These are phyloP conservation scores for Dendryphion nanum DNA, from an alignment of 2,329 filamentous ascomycete species.

Conservation along the genomic window DNA sequence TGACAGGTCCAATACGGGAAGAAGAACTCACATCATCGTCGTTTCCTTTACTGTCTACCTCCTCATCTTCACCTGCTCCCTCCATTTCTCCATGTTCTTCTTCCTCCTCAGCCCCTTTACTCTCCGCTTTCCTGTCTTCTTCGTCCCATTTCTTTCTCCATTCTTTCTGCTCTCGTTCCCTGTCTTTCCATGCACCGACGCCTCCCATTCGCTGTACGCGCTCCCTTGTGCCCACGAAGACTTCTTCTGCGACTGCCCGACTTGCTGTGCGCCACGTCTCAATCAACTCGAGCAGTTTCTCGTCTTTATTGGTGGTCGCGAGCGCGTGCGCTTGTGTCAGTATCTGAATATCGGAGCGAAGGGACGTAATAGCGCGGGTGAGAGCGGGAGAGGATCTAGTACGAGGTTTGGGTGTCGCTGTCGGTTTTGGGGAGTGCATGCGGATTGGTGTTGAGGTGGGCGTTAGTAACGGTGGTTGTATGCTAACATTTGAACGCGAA, in stretches of 20 bases:
- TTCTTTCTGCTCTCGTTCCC: constrained; percentile 34
- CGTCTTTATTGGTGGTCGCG: constrained; percentile 43
- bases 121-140: constrained; percentile 39
- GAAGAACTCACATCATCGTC: constrained; percentile 39
- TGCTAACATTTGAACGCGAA: not conserved
- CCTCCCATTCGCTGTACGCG: constrained; percentile 64
- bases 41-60: constrained; percentile 35
- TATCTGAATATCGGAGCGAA: constrained; percentile 40
- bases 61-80: constrained; percentile 41
- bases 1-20: too few relatives aligned
- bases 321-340: constrained; percentile 42
- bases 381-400: constrained; percentile 21
- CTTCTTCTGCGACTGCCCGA: constrained; percentile 64
- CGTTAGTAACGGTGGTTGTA: not conserved
- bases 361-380: constrained; percentile 29
- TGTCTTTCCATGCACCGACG: constrained; percentile 53
- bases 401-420: not conserved
- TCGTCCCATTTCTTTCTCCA: constrained; percentile 38
- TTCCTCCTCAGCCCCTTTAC: constrained; percentile 50
- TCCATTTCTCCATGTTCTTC: constrained; percentile 38
- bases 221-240: constrained; percentile 61
- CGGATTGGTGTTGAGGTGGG: constrained; percentile 10
- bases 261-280: constrained; percentile 61
- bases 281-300: constrained; percentile 57
- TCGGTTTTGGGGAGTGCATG: constrained; percentile 11